Percentiles rank a stretch among this genome's conserved stretches.
phyloP scores from a whole-genome alignment of 495 filamentous ascomycete genomes.

The Astrothelium macrocarpum region DNA sequence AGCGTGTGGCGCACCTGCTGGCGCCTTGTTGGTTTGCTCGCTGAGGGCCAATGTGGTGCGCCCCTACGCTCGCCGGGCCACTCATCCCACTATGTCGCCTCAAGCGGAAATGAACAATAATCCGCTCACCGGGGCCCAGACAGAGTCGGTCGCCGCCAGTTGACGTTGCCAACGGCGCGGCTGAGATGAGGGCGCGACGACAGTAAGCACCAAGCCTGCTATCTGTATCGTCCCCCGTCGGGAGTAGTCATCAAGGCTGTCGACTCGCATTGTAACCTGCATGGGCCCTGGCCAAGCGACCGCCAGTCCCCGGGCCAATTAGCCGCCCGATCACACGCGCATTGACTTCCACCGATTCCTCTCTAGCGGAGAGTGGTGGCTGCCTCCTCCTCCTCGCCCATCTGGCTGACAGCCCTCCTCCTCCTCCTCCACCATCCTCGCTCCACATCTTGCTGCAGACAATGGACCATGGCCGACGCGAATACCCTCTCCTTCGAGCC shows the following conservation, averaged over 20 bases:
- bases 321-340: slow-evolving; percentile 5
- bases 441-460: not conserved
- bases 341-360: slow-evolving; percentile 4
- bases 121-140: not conserved
- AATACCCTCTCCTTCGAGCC: not conserved
- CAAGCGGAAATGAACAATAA: not conserved
- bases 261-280: not conserved
- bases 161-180: slow-evolving; percentile 1
- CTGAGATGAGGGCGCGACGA: not conserved
- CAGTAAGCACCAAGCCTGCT: not conserved
- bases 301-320: not conserved
- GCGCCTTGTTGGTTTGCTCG: not conserved
- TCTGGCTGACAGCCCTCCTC: not conserved
- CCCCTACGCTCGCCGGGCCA: not conserved
- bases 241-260: not conserved
- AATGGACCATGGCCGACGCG: slow-evolving; percentile 3
- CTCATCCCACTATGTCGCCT: not conserved
- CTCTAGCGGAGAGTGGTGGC: not conserved
- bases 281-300: not conserved
- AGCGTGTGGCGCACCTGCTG: not conserved
- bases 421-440: not conserved
- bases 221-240: not conserved
- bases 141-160: not conserved
- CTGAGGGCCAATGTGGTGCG: not conserved
- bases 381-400: slow-evolving; percentile 2